Evolutionary conservation across 148 eudicot species (phyloP).

Genomic region (Nyssa sinensis): DNA sequence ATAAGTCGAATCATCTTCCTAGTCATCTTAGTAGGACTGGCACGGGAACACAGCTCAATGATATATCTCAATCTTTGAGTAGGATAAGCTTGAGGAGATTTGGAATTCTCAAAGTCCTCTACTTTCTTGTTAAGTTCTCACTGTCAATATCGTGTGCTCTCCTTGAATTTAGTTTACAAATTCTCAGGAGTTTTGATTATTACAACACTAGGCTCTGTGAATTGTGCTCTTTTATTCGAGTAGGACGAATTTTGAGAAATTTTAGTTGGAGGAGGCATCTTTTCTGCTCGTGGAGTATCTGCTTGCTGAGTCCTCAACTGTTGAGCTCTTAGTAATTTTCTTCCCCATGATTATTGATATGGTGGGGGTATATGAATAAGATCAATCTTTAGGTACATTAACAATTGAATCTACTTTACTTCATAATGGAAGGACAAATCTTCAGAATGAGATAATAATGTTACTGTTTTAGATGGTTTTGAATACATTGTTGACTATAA

Average conservation of each 20-base stretch:
- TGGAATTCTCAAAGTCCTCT: not conserved
- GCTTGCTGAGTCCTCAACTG: too few relatives aligned
- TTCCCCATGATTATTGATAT: too few relatives aligned
- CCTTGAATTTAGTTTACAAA: not conserved
- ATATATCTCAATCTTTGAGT: not conserved
- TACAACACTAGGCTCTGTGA: too few relatives aligned
- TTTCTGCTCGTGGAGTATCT: too few relatives aligned
- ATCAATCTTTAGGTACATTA: too few relatives aligned
- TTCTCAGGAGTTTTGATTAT: not conserved
- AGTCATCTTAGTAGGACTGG: not conserved
- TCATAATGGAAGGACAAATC: too few relatives aligned
- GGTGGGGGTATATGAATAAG: too few relatives aligned
- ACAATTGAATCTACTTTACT: too few relatives aligned
- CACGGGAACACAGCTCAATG: not conserved
- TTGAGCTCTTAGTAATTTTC: too few relatives aligned
- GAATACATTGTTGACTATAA: too few relatives aligned
- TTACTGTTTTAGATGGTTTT: too few relatives aligned
- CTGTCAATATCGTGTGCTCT: not conserved
- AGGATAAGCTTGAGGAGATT: slow-evolving; percentile 3
- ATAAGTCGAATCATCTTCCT: not conserved
- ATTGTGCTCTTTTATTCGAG: not conserved
- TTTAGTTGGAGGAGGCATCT: slow-evolving; percentile 4
- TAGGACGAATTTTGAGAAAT: not conserved
- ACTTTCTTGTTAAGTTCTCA: not conserved
- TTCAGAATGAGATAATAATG: too few relatives aligned